Conservation (phyloP, 129 eudicot genomes). For the Saussurea involucrata region DNA sequence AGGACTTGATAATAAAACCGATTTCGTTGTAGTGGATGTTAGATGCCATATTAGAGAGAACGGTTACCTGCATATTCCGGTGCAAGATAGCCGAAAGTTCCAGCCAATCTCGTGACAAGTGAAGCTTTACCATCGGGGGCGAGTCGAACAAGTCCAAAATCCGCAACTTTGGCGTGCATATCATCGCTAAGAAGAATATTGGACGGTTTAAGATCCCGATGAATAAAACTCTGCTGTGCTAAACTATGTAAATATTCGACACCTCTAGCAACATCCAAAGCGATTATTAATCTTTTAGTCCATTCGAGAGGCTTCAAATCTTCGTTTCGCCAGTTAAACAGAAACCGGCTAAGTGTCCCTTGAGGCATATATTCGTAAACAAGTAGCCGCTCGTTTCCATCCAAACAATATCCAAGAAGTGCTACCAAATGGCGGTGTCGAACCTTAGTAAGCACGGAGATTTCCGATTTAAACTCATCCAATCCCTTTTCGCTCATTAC, state of each 20-base stretch:
- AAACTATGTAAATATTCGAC: constrained; percentile 38
- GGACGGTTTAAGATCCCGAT: constrained; percentile 39
- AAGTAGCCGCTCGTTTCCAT: constrained; percentile 72
- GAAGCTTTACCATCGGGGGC: constrained; percentile 35
- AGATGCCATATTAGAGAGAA: constrained; percentile 3
- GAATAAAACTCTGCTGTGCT: constrained; percentile 40
- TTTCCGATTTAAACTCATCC: constrained; percentile 78
- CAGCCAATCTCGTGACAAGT: constrained; percentile 27
- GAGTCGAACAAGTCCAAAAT: constrained; percentile 34
- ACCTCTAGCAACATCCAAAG: constrained; percentile 37
- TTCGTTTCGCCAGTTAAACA: constrained; percentile 59
- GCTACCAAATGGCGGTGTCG: constrained; percentile 90
- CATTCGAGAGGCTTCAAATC: constrained; percentile 31
- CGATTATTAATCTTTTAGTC: constrained; percentile 34
- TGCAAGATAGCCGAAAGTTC: constrained; percentile 47
- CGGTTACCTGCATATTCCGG: constrained; percentile 44
- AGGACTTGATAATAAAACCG: too few relatives aligned
- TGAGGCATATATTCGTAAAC: constrained; percentile 94
- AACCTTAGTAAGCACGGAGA: constrained; percentile 83
- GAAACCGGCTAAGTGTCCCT: constrained; percentile 85
- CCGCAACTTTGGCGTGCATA: constrained; percentile 40
- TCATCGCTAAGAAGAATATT: constrained; percentile 42
- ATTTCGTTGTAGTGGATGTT: too few relatives aligned
- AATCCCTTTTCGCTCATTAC: constrained; percentile 61
- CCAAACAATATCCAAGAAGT: constrained; percentile 75